Conservation (phyloP, 192 early-diverging fungal species). For the Entomortierella chlamydospora region DNA sequence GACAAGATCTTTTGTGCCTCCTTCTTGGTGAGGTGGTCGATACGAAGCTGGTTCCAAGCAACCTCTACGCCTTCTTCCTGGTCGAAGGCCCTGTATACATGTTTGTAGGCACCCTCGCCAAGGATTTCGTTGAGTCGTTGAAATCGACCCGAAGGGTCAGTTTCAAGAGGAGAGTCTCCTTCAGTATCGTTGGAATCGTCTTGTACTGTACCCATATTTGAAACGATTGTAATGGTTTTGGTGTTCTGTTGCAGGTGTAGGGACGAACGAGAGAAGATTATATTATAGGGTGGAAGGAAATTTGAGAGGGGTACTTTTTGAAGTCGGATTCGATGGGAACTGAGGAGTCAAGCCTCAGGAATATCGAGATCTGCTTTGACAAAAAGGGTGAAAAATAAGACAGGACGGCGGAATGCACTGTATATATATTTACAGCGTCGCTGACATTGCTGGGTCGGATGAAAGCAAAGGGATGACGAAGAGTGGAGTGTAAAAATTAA, state of each 20-base stretch:
- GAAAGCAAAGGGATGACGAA: neutral
- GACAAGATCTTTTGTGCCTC: conserved; percentile 50
- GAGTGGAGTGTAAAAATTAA: conserved; percentile 1
- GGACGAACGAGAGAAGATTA: neutral
- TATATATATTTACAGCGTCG: conserved; percentile 12
- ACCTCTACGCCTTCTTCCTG: conserved; percentile 89
- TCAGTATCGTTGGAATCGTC: conserved; percentile 51
- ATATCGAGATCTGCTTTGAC: conserved; percentile 3
- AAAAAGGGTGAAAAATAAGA: neutral
- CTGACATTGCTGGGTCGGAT: conserved; percentile 7
- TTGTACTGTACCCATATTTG: conserved; percentile 25
- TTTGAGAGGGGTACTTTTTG: neutral
- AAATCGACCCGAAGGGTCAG: conserved; percentile 76
- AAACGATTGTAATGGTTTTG: neutral
- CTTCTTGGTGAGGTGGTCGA: conserved; percentile 58
- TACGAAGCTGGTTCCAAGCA: conserved; percentile 87
- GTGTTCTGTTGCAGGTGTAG: neutral
- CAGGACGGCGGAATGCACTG: neutral
- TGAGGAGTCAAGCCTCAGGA: neutral
- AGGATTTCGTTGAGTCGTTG: conserved; percentile 68
- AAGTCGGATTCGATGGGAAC: conserved; percentile 1
- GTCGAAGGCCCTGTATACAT: conserved; percentile 86
- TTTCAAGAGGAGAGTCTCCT: conserved; percentile 53
- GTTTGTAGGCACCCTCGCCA: conserved; percentile 87
- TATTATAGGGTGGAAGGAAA: neutral